Evolutionary conservation across 2,329 filamentous ascomycete species (phyloP), one percentile per base, ranked within the genome.

Genomic region (Penicillium crustosum): DNA sequence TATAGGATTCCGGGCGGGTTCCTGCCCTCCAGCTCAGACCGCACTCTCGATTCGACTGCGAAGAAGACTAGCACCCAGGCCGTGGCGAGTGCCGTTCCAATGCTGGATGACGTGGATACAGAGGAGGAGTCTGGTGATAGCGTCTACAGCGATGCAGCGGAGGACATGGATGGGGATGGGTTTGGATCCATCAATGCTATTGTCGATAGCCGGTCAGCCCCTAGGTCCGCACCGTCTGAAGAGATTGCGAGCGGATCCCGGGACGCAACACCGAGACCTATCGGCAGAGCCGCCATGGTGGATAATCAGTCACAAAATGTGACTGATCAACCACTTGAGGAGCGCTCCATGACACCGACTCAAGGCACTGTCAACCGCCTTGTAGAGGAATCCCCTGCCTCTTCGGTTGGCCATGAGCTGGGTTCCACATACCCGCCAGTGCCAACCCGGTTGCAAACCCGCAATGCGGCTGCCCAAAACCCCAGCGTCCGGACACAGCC

Each of bases 1-100:
- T 81, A 83, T 41, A 79, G 79, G 41, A 73, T 87, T 17, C 87
- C 87, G 9, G 87, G 86, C 8, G 81, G 79, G 0, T 89, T 87
- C 61, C 84, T 84, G 1, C 62, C 64, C 17, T 61, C 69, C 6
- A 63, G 62, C 10, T 63, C 70, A 23, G 68, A 72, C 31, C 57
- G 61, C 8, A 61, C 59, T 33, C 48, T 58, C 12, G 62, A 63
- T 43, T 51, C 53, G 21, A 48, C 54, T 6, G 49, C 57, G 7
- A 57, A 62, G n/a, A 57, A 57, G 44, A 23, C 53, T 52, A 61
- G 49, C 29, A 43, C 36, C 1, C 60, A 60, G 44, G 53, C 55
- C 17, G 53, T 57, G 21, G 61, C 59, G n/a, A 64, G 53, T 31
- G 55, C 59, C 6, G 48, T 58, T 21, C 57, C 50, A 27, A 62